Evolutionary conservation across 2,329 filamentous ascomycete species (phyloP), one percentile per base, ranked within the genome.

Genomic region (Salinomyces thailandicus): DNA sequence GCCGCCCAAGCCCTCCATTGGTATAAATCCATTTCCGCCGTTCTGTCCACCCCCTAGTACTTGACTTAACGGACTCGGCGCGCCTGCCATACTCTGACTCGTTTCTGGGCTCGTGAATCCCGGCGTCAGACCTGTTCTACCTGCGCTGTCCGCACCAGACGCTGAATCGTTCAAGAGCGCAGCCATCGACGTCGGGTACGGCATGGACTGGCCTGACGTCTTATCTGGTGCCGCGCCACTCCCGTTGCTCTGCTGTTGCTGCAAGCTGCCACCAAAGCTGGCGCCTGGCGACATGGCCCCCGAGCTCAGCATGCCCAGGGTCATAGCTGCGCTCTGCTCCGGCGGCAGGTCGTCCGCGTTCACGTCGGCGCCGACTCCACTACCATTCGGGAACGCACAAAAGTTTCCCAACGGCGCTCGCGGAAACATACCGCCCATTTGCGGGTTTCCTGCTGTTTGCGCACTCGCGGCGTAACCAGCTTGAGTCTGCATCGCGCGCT

Each of bases 251-350:
- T 28, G 16, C 42, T 18, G 45, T 26, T 36, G 27, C 16, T 42
- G 37, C 17, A 34, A 36, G 33, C 38, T 40, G 19, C 27, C n/a
- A n/a, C 37, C 38, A 45, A 51, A 51, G 15, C 40, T 40, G 8
- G 44, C 38, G 14, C 47, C 49, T 1, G 74, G 69, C 11, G 70
- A 71, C 59, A 78, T 66, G 15, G 69, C 66, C 4, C 77, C 77
- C 24, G 72, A 73, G 36, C 75, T 79, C 17, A 82, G 63, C 61
- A 82, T 71, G 2, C 77, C 78, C n/a, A 81, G 54, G 0, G 77
- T 81, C 75, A 82, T 81, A 0, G 78, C 78, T 7, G 78, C 78
- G 14, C 68, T 70, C 39, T 75, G 72, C 60, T 81, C 69, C 44
- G 77, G 72, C 33, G 66, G 63, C 2, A 69, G 57, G 31, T 77